These are phyloP conservation scores for Trypethelium eluteriae DNA, from an alignment of 495 filamentous ascomycete genomes.

Conservation along the genomic window DNA sequence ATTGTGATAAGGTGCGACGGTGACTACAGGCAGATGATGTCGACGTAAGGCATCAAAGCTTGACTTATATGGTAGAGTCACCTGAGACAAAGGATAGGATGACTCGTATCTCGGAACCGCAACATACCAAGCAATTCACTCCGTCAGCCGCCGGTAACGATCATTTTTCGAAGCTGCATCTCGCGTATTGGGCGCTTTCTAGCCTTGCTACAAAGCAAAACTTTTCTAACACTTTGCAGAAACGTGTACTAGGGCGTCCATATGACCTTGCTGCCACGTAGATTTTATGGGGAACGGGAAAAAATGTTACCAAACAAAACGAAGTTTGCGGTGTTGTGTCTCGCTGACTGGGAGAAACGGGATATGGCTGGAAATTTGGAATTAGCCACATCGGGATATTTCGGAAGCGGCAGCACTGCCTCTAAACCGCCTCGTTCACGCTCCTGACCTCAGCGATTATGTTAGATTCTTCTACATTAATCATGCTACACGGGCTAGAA, in stretches of 20 bases:
- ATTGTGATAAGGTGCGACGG: background rate
- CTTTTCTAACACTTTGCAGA: background rate
- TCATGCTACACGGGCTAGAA: no score
- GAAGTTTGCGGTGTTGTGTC: no score
- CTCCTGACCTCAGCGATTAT: no score
- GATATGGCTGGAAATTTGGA: background rate
- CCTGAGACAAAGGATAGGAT: background rate
- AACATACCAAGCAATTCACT: background rate
- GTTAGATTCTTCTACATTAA: no score
- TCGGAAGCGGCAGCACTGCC: background rate
- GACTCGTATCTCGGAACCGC: slow-evolving; percentile 3
- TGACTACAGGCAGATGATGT: background rate
- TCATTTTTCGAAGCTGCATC: background rate
- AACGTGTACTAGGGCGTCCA: background rate
- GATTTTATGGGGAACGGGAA: background rate
- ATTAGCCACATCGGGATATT: background rate
- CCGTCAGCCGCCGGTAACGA: no score
- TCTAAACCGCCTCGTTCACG: no score
- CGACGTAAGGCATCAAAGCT: background rate
- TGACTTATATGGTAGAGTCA: background rate
- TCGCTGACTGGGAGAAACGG: background rate
- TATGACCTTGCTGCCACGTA: background rate
- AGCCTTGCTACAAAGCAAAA: background rate
- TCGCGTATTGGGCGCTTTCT: background rate
- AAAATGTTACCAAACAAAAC: background rate